Conservation (phyloP, 169 alveolate species). For the Plasmodium coatneyi region DNA sequence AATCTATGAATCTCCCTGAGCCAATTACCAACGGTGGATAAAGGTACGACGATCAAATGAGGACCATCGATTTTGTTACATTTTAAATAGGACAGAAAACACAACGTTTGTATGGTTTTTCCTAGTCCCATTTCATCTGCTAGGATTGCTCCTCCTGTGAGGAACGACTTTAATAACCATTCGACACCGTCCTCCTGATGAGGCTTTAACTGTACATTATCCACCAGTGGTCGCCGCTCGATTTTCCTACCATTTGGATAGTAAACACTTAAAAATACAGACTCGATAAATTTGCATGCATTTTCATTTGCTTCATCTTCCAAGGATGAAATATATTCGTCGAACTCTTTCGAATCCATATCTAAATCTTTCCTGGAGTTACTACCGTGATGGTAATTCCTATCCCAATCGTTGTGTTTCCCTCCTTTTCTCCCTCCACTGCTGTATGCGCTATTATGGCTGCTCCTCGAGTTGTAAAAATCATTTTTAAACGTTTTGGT, state of each 20-base stretch:
- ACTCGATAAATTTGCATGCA: slow-evolving; percentile 82
- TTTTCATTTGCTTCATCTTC: slow-evolving; percentile 84
- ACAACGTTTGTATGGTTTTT: slow-evolving; percentile 92
- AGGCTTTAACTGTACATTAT: slow-evolving; percentile 89
- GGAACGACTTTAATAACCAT: slow-evolving; percentile 90
- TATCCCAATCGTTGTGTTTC: neutral
- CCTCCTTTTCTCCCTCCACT: slow-evolving; percentile 8
- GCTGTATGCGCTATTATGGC: neutral
- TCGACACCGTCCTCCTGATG: slow-evolving; percentile 93
- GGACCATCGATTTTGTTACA: slow-evolving; percentile 91
- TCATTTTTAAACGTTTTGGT: slow-evolving; percentile 78
- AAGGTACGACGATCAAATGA: slow-evolving; percentile 96
- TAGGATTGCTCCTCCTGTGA: slow-evolving; percentile 92
- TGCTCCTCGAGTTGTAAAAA: slow-evolving; percentile 39
- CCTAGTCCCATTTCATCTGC: slow-evolving; percentile 96
- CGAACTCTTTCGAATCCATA: slow-evolving; percentile 73
- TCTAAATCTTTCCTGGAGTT: slow-evolving; percentile 43
- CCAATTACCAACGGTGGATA: slow-evolving; percentile 97
- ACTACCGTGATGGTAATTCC: slow-evolving; percentile 14
- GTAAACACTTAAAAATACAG: slow-evolving; percentile 80
- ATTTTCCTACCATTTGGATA: slow-evolving; percentile 85
- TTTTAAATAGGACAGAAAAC: slow-evolving; percentile 88
- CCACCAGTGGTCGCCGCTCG: slow-evolving; percentile 84
- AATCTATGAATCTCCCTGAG: slow-evolving; percentile 93
- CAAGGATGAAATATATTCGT: slow-evolving; percentile 77